A percentile compares a stretch with the other conserved stretches of the same genome.
Conservation (phyloP, 2,329 filamentous ascomycete species). For the Sporothrix luriei region DNA sequence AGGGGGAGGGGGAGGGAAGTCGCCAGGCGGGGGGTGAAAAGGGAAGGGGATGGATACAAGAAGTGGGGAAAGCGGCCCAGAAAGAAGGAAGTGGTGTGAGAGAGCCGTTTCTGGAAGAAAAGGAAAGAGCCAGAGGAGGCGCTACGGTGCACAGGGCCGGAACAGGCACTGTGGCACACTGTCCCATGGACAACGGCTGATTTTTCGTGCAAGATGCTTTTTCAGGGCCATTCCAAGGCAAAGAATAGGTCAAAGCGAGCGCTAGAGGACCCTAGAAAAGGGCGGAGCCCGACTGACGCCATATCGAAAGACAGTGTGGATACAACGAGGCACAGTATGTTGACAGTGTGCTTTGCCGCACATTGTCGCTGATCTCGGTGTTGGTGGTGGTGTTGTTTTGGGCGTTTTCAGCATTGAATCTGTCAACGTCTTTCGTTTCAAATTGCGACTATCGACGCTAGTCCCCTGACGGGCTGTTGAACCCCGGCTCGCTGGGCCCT, state of each 20-base stretch:
- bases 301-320: not conserved
- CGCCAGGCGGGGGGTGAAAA: conserved; percentile 23
- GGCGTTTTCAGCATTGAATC: conserved; percentile 22
- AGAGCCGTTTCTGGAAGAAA: not conserved
- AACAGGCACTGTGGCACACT: conserved; percentile 20
- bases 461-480: not conserved
- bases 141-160: conserved; percentile 7
- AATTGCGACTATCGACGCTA: conserved; percentile 33
- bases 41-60: not conserved
- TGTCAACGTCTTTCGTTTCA: conserved; percentile 31
- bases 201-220: too few relatives aligned
- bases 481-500: conserved; percentile 13
- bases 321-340: too few relatives aligned
- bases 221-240: not conserved
- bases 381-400: conserved; percentile 19
- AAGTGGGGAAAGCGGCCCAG: conserved; percentile 19
- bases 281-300: conserved; percentile 16
- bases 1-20: conserved; percentile 19
- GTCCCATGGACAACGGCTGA: not conserved
- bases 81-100: not conserved
- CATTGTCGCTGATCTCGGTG: not conserved
- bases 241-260: conserved; percentile 4
- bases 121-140: conserved; percentile 19
- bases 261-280: conserved; percentile 17
- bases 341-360: not conserved